phyloP scores from a whole-genome alignment of 2,329 filamentous ascomycete species.

The Escovopsis weberi region DNA sequence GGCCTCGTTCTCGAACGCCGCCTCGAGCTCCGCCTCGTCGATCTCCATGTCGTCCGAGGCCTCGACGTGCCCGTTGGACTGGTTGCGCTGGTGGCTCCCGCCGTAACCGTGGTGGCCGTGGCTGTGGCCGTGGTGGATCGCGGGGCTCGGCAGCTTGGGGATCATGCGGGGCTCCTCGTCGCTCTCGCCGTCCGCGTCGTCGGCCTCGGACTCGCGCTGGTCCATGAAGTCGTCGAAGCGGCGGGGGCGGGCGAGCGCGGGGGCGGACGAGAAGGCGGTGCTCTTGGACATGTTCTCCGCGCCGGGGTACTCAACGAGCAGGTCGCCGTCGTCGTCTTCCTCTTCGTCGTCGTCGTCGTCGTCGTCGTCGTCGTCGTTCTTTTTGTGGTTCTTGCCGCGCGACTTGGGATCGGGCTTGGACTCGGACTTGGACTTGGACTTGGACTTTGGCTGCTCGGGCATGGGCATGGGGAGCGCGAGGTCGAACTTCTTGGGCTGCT shows the following conservation, averaged over 20 bases:
- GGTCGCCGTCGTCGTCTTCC: conserved; percentile 40
- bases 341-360: conserved; percentile 40
- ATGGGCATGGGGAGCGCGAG: conserved; percentile 20
- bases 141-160: conserved; percentile 40
- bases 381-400: conserved; percentile 17
- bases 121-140: conserved; percentile 21
- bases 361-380: conserved; percentile 18
- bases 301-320: conserved; percentile 46
- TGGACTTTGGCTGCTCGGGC: conserved; percentile 3
- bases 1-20: conserved; percentile 18
- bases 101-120: neutral
- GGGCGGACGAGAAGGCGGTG: conserved; percentile 34
- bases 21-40: conserved; percentile 19
- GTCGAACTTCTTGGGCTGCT: conserved; percentile 23
- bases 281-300: conserved; percentile 23
- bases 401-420: conserved; percentile 16
- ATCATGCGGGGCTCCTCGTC: conserved; percentile 33
- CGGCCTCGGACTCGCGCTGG: conserved; percentile 30
- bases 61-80: neutral
- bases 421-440: neutral
- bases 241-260: conserved; percentile 30
- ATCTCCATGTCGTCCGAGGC: neutral
- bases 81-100: conserved; percentile 5
- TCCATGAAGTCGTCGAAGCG: conserved; percentile 40
- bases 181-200: conserved; percentile 32